Conservation (phyloP, 129 eudicot genomes). For the Flaveria linearis region DNA sequence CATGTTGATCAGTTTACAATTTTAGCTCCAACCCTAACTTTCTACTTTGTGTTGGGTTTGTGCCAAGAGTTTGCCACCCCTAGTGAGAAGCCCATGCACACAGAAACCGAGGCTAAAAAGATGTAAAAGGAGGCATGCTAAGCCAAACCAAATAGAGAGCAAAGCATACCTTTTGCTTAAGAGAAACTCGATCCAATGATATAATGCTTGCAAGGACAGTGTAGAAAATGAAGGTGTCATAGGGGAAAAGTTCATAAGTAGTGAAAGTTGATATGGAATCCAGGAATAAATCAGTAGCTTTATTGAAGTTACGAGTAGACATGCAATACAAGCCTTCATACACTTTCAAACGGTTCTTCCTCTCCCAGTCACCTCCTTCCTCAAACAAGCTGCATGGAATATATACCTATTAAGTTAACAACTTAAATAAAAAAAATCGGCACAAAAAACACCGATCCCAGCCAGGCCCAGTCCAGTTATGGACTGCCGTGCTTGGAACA, state of each 20-base stretch:
- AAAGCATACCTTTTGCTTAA: constrained; percentile 78
- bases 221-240: constrained; percentile 91
- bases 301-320: constrained; percentile 92
- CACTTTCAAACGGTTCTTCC: constrained; percentile 91
- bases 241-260: constrained; percentile 80
- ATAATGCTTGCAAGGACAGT: constrained; percentile 92
- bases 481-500: not conserved
- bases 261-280: constrained; percentile 86
- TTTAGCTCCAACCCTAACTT: not conserved
- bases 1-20: not conserved
- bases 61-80: not conserved
- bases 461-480: not conserved
- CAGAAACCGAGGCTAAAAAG: not conserved
- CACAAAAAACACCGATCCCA: not conserved
- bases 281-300: constrained; percentile 74
- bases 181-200: constrained; percentile 84
- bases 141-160: not conserved
- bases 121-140: not conserved
- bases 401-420: not conserved
- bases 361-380: constrained; percentile 99
- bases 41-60: not conserved
- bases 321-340: constrained; percentile 95
- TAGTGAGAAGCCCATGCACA: not conserved
- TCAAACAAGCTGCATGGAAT: constrained; percentile 67
- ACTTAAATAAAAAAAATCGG: not conserved